phyloP scores from a whole-genome alignment of 2,329 filamentous ascomycete species.

The Trichothecium sympodiale region DNA sequence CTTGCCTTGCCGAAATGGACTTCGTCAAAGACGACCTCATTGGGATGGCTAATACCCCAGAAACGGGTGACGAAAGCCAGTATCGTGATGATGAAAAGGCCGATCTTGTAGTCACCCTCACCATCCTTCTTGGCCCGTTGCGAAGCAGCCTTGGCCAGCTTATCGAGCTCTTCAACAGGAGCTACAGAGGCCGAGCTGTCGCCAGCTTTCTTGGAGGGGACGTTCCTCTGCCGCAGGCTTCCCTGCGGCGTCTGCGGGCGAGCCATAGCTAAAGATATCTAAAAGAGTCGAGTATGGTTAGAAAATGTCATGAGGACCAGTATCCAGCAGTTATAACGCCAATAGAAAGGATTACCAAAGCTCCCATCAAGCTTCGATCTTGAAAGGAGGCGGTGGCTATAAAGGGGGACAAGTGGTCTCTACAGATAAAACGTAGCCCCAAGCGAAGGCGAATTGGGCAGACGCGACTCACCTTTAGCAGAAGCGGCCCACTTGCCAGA shows the following conservation, averaged over 20 bases:
- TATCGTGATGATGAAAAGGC: constrained; percentile 63
- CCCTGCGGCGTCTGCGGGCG: constrained; percentile 41
- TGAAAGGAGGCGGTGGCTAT: neutral
- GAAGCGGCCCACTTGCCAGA: too few species aligned
- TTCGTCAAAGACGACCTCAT: constrained; percentile 97
- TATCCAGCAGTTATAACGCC: too few species aligned
- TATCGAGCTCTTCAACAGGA: constrained; percentile 38
- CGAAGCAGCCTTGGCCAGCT: constrained; percentile 28
- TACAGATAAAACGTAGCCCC: neutral
- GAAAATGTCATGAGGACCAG: too few species aligned
- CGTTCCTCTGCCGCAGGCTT: constrained; percentile 48
- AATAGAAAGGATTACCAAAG: too few species aligned
- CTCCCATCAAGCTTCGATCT: too few species aligned
- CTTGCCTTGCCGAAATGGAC: constrained; percentile 98
- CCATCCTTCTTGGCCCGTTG: constrained; percentile 27
- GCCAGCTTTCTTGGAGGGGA: constrained; percentile 33
- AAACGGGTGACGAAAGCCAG: constrained; percentile 88
- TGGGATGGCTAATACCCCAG: constrained; percentile 89
- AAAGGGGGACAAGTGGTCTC: too few species aligned
- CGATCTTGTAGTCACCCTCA: constrained; percentile 81
- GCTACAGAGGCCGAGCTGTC: constrained; percentile 24
- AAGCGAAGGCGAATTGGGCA: neutral
- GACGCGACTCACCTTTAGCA: neutral
- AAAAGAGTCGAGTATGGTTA: neutral
- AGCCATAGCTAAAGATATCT: constrained; percentile 27